Percentiles rank a stretch among this genome's conserved stretches.
These are phyloP conservation scores for Acer campestre DNA, from an alignment of 345 rosid species.

Conservation along the genomic window DNA sequence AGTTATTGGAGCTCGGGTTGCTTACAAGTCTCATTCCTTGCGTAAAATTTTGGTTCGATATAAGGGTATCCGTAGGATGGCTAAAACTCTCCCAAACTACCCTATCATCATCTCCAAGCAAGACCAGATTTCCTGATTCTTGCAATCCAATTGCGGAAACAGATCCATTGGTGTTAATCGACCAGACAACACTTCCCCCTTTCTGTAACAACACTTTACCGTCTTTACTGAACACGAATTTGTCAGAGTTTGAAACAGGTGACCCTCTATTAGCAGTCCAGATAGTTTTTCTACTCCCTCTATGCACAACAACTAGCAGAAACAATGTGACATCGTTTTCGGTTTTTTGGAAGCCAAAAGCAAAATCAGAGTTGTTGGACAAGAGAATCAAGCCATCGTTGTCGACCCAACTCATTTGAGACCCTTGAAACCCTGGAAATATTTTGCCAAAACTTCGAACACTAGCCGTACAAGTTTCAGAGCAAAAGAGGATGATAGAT, in stretches of 20 bases:
- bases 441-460: conserved; percentile 37
- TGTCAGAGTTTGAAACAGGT: conserved; percentile 68
- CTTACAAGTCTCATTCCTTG: conserved; percentile 78
- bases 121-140: conserved; percentile 82
- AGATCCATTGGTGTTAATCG: conserved; percentile 46
- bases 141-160: conserved; percentile 69
- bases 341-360: conserved; percentile 57
- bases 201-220: conserved; percentile 60
- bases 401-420: conserved; percentile 77
- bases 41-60: conserved; percentile 60
- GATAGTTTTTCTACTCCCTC: conserved; percentile 34
- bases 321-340: conserved; percentile 43
- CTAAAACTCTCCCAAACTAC: conserved; percentile 84
- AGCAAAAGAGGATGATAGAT: conserved; percentile 28
- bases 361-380: conserved; percentile 64
- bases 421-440: conserved; percentile 50
- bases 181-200: conserved; percentile 60
- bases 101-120: conserved; percentile 43
- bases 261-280: conserved; percentile 82
- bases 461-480: conserved; percentile 44
- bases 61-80: conserved; percentile 78
- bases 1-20: conserved; percentile 44
- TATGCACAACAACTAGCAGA: conserved; percentile 59
- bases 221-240: conserved; percentile 46
- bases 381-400: conserved; percentile 61